A percentile compares a stretch with the other conserved stretches of the same genome.
Evolutionary conservation across 2,329 filamentous ascomycete genomes (phyloP).

Genomic region (Ophiostoma ulmi): DNA sequence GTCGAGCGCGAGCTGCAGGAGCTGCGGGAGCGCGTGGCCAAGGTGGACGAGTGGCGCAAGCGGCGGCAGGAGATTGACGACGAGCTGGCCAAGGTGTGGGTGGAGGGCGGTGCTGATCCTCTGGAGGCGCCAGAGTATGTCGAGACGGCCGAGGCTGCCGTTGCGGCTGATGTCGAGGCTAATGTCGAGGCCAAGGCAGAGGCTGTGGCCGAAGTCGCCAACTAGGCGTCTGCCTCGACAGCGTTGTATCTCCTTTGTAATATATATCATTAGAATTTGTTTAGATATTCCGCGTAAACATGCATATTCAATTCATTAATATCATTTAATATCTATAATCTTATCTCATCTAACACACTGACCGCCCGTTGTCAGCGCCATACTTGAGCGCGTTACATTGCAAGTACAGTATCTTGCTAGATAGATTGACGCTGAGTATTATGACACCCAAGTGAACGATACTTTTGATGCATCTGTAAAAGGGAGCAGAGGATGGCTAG

Average conservation of each 20-base stretch:
- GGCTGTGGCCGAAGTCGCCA: neutral
- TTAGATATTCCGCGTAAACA: neutral
- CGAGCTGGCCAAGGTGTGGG: constrained; percentile 66
- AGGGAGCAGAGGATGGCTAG: no score
- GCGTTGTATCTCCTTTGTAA: neutral
- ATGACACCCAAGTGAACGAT: no score
- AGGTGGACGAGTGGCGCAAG: constrained; percentile 79
- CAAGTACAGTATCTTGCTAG: no score
- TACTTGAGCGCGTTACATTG: no score
- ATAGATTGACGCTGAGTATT: no score
- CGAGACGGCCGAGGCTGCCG: constrained; percentile 26
- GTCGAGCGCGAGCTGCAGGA: constrained; percentile 89
- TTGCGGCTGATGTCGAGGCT: neutral
- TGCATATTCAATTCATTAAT: no score
- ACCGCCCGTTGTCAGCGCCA: no score
- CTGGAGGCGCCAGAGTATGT: constrained; percentile 47
- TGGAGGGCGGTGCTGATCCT: constrained; percentile 43
- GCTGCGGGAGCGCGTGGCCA: constrained; percentile 69
- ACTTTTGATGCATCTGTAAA: no score
- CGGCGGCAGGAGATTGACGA: constrained; percentile 74
- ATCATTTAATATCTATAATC: no score
- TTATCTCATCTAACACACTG: no score
- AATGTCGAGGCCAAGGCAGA: neutral
- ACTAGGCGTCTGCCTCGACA: neutral
- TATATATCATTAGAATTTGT: neutral